A percentile compares a stretch with the other conserved stretches of the same genome.
phyloP scores from a whole-genome alignment of 805 yeast species.

The Spathaspora sp. region DNA sequence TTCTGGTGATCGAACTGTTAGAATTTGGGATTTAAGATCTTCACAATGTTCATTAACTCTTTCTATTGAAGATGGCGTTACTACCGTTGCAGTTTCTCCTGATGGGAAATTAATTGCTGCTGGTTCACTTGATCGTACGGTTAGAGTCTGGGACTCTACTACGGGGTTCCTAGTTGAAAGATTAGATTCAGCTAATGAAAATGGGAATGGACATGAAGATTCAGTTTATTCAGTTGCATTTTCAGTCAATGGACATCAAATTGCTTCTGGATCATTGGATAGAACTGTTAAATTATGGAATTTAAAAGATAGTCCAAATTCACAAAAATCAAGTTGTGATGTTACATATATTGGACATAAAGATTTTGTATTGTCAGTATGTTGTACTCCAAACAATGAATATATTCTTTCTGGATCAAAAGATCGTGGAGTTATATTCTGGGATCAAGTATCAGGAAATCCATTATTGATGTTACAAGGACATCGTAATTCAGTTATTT shows the following conservation, averaged over 20 bases:
- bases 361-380: constrained; percentile 91
- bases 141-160: constrained; percentile 93
- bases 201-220: constrained; percentile 92
- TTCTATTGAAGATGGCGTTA: constrained; percentile 94
- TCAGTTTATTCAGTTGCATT: constrained; percentile 94
- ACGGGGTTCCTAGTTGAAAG: constrained; percentile 91
- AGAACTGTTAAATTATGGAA: constrained; percentile 96
- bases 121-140: constrained; percentile 92
- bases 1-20: constrained; percentile 92
- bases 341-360: constrained; percentile 94
- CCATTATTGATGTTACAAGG: constrained; percentile 95
- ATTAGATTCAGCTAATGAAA: constrained; percentile 82
- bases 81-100: constrained; percentile 96
- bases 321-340: constrained; percentile 61
- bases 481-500: constrained; percentile 91
- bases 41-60: constrained; percentile 87
- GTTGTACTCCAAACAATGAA: constrained; percentile 89
- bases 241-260: constrained; percentile 85
- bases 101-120: constrained; percentile 94
- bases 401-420: constrained; percentile 92
- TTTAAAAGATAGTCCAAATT: constrained; percentile 49
- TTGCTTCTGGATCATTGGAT: constrained; percentile 93
- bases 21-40: constrained; percentile 91
- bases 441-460: constrained; percentile 92
- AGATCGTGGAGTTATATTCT: constrained; percentile 94